These are phyloP conservation scores for Aspergillus spinulosporus DNA, from an alignment of 2,329 filamentous ascomycete genomes.

Conservation along the genomic window DNA sequence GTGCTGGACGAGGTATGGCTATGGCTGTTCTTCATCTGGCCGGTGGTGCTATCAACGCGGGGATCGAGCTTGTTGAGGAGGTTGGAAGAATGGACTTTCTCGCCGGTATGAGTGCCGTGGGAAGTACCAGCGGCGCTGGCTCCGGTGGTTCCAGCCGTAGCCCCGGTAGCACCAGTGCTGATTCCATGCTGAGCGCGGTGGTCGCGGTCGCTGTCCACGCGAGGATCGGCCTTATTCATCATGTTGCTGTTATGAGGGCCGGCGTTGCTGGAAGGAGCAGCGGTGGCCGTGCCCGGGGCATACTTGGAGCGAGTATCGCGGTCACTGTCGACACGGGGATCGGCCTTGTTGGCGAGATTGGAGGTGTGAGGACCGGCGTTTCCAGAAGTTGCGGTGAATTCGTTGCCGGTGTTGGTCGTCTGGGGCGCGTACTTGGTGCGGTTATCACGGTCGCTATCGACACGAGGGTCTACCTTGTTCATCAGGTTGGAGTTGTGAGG, in stretches of 20 bases:
- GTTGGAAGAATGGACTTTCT: slow-evolving; percentile 24
- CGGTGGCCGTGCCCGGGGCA: slow-evolving; percentile 15
- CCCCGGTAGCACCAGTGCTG: background rate
- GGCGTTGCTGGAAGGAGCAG: slow-evolving; percentile 15
- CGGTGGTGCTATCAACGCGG: slow-evolving; percentile 28
- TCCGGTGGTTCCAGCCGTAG: slow-evolving; percentile 1
- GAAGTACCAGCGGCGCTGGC: slow-evolving; percentile 9
- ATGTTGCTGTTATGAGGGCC: slow-evolving; percentile 21
- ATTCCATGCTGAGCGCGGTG: background rate
- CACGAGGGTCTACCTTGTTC: slow-evolving; percentile 43
- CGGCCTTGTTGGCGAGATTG: slow-evolving; percentile 38
- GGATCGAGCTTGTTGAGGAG: slow-evolving; percentile 32
- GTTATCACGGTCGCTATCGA: slow-evolving; percentile 20
- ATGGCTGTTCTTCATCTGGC: slow-evolving; percentile 8
- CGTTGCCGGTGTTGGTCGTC: slow-evolving; percentile 15
- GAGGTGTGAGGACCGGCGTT: slow-evolving; percentile 24
- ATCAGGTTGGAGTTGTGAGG: slow-evolving; percentile 19
- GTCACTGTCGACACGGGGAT: slow-evolving; percentile 31
- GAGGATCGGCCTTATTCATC: slow-evolving; percentile 44
- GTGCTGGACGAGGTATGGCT: slow-evolving; percentile 8
- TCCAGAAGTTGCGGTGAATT: slow-evolving; percentile 16
- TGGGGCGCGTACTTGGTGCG: slow-evolving; percentile 24
- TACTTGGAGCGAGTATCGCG: slow-evolving; percentile 24
- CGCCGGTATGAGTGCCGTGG: slow-evolving; percentile 6
- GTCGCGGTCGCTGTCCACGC: slow-evolving; percentile 17